phyloP scores from a whole-genome alignment of 345 rosid genomes.

The Bretschneidera sinensis region DNA sequence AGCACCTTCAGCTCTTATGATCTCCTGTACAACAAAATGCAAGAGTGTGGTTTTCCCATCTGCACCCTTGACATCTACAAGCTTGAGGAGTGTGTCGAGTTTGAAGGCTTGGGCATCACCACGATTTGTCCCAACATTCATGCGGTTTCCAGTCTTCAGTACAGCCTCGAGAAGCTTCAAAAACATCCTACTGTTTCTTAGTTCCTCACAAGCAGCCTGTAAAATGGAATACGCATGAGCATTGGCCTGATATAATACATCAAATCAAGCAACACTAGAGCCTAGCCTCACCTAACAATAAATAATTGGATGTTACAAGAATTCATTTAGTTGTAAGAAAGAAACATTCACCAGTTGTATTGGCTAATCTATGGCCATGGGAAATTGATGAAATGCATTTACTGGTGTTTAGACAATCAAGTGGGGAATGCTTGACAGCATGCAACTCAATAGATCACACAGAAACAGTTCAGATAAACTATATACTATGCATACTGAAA shows the following conservation, averaged over 20 bases:
- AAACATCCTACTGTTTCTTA: slow-evolving; percentile 87
- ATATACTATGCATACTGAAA: too few relatives aligned
- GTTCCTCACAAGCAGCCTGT: slow-evolving; percentile 95
- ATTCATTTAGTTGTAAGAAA: background rate
- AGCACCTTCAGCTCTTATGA: slow-evolving; percentile 85
- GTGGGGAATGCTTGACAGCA: background rate
- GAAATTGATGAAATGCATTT: too few relatives aligned
- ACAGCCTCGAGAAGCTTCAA: slow-evolving; percentile 92
- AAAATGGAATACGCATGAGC: slow-evolving; percentile 8
- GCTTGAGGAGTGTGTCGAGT: slow-evolving; percentile 96
- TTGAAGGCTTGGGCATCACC: slow-evolving; percentile 98
- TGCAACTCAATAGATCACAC: background rate
- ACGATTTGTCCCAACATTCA: slow-evolving; percentile 97
- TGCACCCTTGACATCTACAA: slow-evolving; percentile 88
- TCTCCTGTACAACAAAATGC: slow-evolving; percentile 98
- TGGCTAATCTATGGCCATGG: too few relatives aligned
- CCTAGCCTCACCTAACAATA: slow-evolving; percentile 1
- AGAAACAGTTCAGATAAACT: too few relatives aligned
- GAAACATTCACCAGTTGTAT: background rate
- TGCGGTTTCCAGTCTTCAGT: slow-evolving; percentile 96
- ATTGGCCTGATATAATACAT: background rate
- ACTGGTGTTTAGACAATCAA: background rate
- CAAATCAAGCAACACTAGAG: slow-evolving; percentile 2
- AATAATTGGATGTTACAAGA: background rate
- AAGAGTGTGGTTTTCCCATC: slow-evolving; percentile 96